A percentile compares a stretch with the other conserved stretches of the same genome.
These are phyloP conservation scores for Dysphania ambrosioides DNA, from an alignment of 148 eudicot genomes.

Conservation along the genomic window DNA sequence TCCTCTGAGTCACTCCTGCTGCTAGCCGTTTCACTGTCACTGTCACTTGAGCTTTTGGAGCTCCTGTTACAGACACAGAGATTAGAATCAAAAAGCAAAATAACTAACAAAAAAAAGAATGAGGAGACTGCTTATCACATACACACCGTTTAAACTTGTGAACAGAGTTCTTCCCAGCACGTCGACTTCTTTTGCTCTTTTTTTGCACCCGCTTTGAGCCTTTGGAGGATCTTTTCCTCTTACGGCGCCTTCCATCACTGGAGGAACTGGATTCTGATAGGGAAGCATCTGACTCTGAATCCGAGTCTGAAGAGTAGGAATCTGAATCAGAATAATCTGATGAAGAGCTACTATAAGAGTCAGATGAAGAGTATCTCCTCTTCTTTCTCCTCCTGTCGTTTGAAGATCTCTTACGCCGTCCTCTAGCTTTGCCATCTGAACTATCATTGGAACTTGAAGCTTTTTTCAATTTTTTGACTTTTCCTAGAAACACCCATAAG, in stretches of 20 bases:
- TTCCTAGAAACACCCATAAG: constrained; percentile 37
- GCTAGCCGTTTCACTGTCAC: constrained; percentile 47
- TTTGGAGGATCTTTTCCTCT: constrained; percentile 64
- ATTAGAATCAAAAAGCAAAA: not conserved
- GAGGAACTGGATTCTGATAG: constrained; percentile 68
- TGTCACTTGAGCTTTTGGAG: constrained; percentile 65
- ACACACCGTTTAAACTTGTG: constrained; percentile 51
- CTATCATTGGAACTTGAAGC: constrained; percentile 48
- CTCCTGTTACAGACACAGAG: constrained; percentile 38
- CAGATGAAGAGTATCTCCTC: constrained; percentile 76
- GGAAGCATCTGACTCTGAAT: constrained; percentile 42
- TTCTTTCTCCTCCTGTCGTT: constrained; percentile 66
- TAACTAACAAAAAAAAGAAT: not conserved
- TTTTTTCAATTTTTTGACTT: constrained; percentile 52
- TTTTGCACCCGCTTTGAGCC: constrained; percentile 39
- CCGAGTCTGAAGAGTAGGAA: constrained; percentile 47
- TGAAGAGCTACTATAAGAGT: constrained; percentile 49
- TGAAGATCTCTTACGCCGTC: constrained; percentile 42
- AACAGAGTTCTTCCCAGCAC: constrained; percentile 36
- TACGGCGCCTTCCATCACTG: constrained; percentile 65
- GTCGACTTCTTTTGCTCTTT: constrained; percentile 36
- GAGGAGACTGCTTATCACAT: constrained; percentile 4
- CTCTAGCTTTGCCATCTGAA: constrained; percentile 54
- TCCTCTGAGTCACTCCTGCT: constrained; percentile 57
- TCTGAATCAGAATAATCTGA: constrained; percentile 29